These are phyloP conservation scores for Fusarium sp. DNA, from an alignment of 2,329 filamentous ascomycete species.

Conservation along the genomic window DNA sequence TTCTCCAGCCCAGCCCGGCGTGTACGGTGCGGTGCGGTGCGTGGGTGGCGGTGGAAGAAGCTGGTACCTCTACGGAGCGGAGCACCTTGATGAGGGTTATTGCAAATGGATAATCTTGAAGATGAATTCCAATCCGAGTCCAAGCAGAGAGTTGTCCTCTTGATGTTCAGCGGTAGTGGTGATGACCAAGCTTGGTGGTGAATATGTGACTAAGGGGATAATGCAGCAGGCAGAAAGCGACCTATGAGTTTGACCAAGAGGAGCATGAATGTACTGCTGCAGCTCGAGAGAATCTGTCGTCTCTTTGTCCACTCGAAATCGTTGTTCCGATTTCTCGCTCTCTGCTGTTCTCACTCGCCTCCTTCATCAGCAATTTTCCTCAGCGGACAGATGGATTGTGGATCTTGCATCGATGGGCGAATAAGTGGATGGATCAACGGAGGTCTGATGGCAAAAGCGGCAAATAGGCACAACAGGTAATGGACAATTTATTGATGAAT, in stretches of 20 bases:
- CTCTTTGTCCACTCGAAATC: conserved; percentile 7
- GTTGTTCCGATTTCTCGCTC: conserved; percentile 9
- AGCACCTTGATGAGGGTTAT: neutral
- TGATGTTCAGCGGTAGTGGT: neutral
- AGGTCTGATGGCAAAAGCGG: conserved; percentile 17
- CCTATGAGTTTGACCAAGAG: neutral
- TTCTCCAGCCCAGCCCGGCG: conserved; percentile 10
- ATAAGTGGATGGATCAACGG: neutral
- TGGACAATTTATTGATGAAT: neutral
- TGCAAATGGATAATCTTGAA: neutral
- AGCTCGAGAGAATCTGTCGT: neutral
- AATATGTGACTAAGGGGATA: conserved; percentile 6
- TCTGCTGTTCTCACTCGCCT: conserved; percentile 23
- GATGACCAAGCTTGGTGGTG: conserved; percentile 1
- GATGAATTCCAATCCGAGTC: neutral
- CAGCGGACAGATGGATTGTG: conserved; percentile 27
- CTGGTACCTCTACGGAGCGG: neutral
- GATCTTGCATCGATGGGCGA: conserved; percentile 10
- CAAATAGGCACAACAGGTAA: neutral
- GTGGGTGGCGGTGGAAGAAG: conserved; percentile 37
- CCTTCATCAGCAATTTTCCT: conserved; percentile 9
- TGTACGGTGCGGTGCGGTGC: conserved; percentile 10
- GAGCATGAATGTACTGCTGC: conserved; percentile 3
- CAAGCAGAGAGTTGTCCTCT: neutral
- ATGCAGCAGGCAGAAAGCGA: neutral